Percentiles rank a stretch among this genome's conserved stretches.
Evolutionary conservation across 1,284 basidiomycete genomes (phyloP).

Genomic region (Melampsora larici-populina): DNA sequence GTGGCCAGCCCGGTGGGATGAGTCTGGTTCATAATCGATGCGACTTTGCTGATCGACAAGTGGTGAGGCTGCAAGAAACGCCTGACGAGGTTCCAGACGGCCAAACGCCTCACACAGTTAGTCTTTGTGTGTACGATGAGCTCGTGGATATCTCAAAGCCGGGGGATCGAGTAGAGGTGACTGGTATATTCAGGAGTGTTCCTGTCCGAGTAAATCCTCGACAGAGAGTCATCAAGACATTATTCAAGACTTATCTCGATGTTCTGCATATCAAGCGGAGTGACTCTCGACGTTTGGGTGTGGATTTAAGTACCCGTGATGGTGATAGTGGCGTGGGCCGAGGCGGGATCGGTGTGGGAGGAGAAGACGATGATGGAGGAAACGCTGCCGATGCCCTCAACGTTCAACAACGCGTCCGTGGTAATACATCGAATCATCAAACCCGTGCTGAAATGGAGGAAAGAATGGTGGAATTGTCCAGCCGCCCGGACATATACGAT

Average conservation of each 20-base stretch:
- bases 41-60: conserved; percentile 91
- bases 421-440: conserved; percentile 56
- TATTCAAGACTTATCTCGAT: conserved; percentile 96
- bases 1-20: conserved; percentile 81
- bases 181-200: conserved; percentile 90
- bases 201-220: conserved; percentile 90
- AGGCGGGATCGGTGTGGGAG: conserved; percentile 48
- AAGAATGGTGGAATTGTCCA: conserved; percentile 68
- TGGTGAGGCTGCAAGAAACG: conserved; percentile 91
- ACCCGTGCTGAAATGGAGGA: conserved; percentile 58
- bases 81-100: conserved; percentile 97
- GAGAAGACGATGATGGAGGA: conserved; percentile 61
- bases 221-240: conserved; percentile 82
- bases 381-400: not conserved
- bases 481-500: conserved; percentile 79
- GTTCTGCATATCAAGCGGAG: conserved; percentile 87
- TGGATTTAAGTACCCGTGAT: conserved; percentile 74
- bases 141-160: conserved; percentile 92
- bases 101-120: conserved; percentile 95
- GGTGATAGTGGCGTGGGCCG: conserved; percentile 60
- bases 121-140: conserved; percentile 92
- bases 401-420: conserved; percentile 5
- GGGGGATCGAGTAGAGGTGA: conserved; percentile 84
- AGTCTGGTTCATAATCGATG: conserved; percentile 94
- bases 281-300: conserved; percentile 66